Conservation (phyloP, 768 basidiomycete species). For the Pulveroboletus sp. region DNA sequence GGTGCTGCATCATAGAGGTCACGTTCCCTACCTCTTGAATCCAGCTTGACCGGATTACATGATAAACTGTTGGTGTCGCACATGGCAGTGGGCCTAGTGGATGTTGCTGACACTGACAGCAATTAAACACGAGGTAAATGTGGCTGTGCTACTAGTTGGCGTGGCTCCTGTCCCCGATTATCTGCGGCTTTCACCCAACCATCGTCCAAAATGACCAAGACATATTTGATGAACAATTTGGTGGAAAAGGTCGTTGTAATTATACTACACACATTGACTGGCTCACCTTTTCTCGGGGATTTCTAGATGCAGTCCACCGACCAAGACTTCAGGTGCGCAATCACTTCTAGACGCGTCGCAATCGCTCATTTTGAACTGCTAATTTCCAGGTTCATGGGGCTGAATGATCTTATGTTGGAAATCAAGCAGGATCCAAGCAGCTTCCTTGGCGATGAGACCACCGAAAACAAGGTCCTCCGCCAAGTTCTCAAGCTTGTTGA, state of each 20-base stretch:
- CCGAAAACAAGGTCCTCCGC: conserved; percentile 81
- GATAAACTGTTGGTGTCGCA: no score
- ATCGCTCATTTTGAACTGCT: conserved; percentile 14
- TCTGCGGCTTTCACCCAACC: background rate
- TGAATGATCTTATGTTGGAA: conserved; percentile 91
- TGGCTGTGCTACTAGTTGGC: background rate
- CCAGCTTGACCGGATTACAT: no score
- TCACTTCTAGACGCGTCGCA: conserved; percentile 15
- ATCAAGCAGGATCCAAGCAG: conserved; percentile 73
- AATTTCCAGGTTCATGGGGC: conserved; percentile 84
- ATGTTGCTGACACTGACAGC: no score
- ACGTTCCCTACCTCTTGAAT: no score
- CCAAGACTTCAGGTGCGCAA: conserved; percentile 79
- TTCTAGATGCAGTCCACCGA: conserved; percentile 84
- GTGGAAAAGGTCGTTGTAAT: conserved; percentile 60
- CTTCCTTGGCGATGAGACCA: conserved; percentile 80
- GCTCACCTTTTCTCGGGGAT: conserved; percentile 2
- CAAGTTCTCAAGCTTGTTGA: conserved; percentile 85
- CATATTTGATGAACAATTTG: conserved; percentile 80
- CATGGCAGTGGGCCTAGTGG: background rate
- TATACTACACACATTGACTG: background rate
- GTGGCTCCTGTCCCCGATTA: conserved; percentile 25
- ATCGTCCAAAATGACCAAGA: conserved; percentile 67
- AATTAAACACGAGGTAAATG: no score
- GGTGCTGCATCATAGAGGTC: no score